Base-by-base conservation (phyloP, 176 grass and related monocot species). In the Pharus latifolius region DNA sequence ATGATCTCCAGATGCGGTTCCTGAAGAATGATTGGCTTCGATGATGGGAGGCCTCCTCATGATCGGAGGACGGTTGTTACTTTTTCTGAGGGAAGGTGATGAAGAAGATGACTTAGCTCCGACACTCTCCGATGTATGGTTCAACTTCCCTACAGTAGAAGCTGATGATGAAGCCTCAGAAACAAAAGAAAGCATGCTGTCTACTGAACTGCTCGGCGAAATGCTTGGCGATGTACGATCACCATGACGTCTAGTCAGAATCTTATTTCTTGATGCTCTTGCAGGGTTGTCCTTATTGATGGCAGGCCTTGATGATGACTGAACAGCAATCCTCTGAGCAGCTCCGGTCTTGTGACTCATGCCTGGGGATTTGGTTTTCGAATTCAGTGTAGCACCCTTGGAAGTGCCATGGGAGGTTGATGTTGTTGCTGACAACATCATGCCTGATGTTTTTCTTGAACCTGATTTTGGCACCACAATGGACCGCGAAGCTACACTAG, bases 141-240 rank as follows among this genome's bases (percentile, higher is more conserved):
- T 83, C 23, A 34, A 64, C 59, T 55, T 91, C 27, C 74, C 64
- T 43, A 72, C 35, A 24, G 81, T 84, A 4, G 69, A 78, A 41
- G 73, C 63, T 29, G 80, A 87, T 29, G 55, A 60, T 49, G 83
- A 86, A 56, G 67, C 72, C 38, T 53, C 79, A 43, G 85, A 89
- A 9, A 81, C 37, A 15, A 78, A 78, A 9, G 89, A 90, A 53
- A 78, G 70, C 69, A 85, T 66, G 65, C 94, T 97, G 44, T 97
- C 89, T n/a, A 92, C 55, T 17, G 94, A 97, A 60, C 89, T 92
- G 51, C 75, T 78, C 6, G 86, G 89, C n/a, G 93, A 96, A 74
- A 84, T 79, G 53, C 23, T 88, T 6, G 81, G 77, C 0, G 76
- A 49, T 52, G 45, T 15, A 80, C 14, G 19, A 20, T 67, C 76